Percentiles rank a stretch among this genome's conserved stretches.
Evolutionary conservation across 345 rosid species (phyloP).

Genomic region (Lepidium sativum): DNA sequence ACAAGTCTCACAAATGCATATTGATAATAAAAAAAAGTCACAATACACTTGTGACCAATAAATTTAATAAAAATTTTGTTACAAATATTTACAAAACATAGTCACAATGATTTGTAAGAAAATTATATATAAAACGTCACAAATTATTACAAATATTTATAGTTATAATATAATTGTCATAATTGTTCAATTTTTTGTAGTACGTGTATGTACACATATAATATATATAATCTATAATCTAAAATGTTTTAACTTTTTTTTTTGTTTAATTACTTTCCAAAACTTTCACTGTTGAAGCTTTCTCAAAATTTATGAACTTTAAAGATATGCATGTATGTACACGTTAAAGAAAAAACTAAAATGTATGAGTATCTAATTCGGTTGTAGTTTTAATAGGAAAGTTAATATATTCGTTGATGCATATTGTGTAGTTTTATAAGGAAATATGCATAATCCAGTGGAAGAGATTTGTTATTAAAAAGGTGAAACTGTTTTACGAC

Average conservation of each 20-base stretch:
- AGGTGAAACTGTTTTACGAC: constrained; percentile 4
- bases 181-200: no score
- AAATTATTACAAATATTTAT: no score
- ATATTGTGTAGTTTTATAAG: constrained; percentile 1
- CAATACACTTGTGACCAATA: no score
- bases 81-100: no score
- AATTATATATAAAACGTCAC: no score
- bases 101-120: no score
- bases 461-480: constrained; percentile 4
- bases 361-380: background rate
- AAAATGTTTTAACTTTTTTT: background rate
- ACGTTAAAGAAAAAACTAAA: background rate
- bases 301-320: background rate
- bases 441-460: constrained; percentile 11
- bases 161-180: no score
- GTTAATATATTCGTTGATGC: constrained; percentile 9
- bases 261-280: background rate
- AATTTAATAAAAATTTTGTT: no score
- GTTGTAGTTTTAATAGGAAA: background rate
- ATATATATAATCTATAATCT: no score
- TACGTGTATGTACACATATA: no score
- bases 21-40: no score
- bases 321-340: background rate
- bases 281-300: background rate
- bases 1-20: no score